phyloP scores from a whole-genome alignment of 345 rosid species.

The Rhodomyrtus tomentosa region DNA sequence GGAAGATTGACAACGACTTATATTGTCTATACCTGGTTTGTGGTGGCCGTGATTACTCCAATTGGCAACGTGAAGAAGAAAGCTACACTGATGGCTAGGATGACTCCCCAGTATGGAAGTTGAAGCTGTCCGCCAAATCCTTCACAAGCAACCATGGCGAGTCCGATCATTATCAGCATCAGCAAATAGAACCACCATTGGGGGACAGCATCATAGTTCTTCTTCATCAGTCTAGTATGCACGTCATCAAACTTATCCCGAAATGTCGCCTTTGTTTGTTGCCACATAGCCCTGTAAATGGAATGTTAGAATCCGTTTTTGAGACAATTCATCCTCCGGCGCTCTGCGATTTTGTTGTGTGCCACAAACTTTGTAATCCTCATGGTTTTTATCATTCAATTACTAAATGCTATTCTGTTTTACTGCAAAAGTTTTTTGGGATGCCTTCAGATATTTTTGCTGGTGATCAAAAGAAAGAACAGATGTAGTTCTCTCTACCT shows the following conservation, averaged over 20 bases:
- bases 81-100: conserved; percentile 19
- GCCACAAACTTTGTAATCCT: neutral
- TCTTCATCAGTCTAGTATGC: conserved; percentile 64
- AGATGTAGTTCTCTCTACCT: too few species aligned
- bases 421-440: too few species aligned
- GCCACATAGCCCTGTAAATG: conserved; percentile 23
- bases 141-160: conserved; percentile 29
- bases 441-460: too few species aligned
- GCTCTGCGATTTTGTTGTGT: neutral
- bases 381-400: neutral
- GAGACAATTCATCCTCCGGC: neutral
- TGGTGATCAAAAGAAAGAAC: too few species aligned
- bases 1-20: neutral
- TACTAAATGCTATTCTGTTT: too few species aligned
- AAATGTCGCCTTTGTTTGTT: conserved; percentile 16
- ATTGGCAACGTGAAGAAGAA: conserved; percentile 29
- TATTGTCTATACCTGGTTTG: conserved; percentile 22
- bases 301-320: neutral
- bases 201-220: conserved; percentile 33
- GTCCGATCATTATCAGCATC: conserved; percentile 7
- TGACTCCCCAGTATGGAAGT: conserved; percentile 50
- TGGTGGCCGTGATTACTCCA: conserved; percentile 43
- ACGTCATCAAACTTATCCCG: conserved; percentile 34
- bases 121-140: conserved; percentile 33
- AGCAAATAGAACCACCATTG: conserved; percentile 39